A percentile compares a stretch with the other conserved stretches of the same genome.
phyloP scores from a whole-genome alignment of 202 grass and related monocot species.

The Panicum hallii region DNA sequence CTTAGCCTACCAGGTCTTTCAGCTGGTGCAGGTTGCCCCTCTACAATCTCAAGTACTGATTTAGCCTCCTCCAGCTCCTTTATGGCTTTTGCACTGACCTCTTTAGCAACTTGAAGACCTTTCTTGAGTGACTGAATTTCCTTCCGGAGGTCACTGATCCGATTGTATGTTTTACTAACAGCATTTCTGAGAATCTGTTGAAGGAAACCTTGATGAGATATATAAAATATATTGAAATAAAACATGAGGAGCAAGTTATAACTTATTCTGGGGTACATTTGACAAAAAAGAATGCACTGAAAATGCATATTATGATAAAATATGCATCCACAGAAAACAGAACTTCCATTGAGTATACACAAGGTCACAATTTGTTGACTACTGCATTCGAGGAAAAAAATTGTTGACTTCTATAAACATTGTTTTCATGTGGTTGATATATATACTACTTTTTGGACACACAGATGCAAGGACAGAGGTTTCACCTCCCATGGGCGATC shows the following conservation, averaged over 20 bases:
- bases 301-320: slow-evolving; percentile 18
- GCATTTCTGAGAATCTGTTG: slow-evolving; percentile 95
- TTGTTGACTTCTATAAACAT: neutral
- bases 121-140: slow-evolving; percentile 82
- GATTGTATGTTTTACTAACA: slow-evolving; percentile 97
- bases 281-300: slow-evolving; percentile 1
- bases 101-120: slow-evolving; percentile 68
- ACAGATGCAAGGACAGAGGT: slow-evolving; percentile 28
- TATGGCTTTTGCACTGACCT: slow-evolving; percentile 56
- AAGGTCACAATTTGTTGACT: slow-evolving; percentile 7
- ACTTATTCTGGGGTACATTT: neutral
- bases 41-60: slow-evolving; percentile 73
- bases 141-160: slow-evolving; percentile 83
- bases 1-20: slow-evolving; percentile 86
- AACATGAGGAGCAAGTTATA: neutral
- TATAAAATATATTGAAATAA: slow-evolving; percentile 36
- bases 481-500: slow-evolving; percentile 97
- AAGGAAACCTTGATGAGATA: slow-evolving; percentile 39
- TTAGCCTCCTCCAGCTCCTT: slow-evolving; percentile 83
- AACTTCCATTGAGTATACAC: neutral
- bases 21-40: slow-evolving; percentile 65
- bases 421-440: slow-evolving; percentile 11
- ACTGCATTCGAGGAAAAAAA: neutral
- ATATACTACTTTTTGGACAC: slow-evolving; percentile 18
- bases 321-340: slow-evolving; percentile 30